Conservation (phyloP, 352 stramenopile genomes). For the Phytophthora pisi region DNA sequence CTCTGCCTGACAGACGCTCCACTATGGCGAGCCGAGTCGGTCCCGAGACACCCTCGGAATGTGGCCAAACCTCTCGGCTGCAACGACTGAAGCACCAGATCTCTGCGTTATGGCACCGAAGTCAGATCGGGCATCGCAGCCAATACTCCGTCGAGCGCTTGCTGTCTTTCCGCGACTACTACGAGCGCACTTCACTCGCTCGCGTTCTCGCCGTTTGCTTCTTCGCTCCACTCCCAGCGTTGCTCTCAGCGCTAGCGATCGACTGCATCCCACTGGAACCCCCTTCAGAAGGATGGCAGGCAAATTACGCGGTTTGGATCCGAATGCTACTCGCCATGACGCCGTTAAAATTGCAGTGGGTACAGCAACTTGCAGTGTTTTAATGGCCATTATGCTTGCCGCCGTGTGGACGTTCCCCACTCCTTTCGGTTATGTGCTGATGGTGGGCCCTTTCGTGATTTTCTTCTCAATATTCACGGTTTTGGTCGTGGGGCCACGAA, state of each 20-base stretch:
- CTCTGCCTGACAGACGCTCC: neutral
- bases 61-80: neutral
- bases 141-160: conserved; percentile 15
- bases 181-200: neutral
- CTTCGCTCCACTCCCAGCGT: conserved; percentile 15
- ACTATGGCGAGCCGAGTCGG: neutral
- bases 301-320: conserved; percentile 29
- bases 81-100: neutral
- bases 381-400: conserved; percentile 6
- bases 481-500: neutral
- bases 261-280: conserved; percentile 29
- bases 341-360: conserved; percentile 7
- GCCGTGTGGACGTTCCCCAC: conserved; percentile 27
- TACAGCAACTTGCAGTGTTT: conserved; percentile 3
- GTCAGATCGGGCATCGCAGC: conserved; percentile 9
- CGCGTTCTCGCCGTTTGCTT: conserved; percentile 10
- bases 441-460: conserved; percentile 6
- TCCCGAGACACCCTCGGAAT: neutral
- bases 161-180: conserved; percentile 9
- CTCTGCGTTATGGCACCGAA: conserved; percentile 1
- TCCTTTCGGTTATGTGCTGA: conserved; percentile 29
- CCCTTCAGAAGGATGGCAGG: conserved; percentile 17
- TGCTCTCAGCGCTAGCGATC: conserved; percentile 10
- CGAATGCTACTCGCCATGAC: conserved; percentile 13
- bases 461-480: conserved; percentile 14